Base-by-base conservation (phyloP, 495 filamentous ascomycete species). In the Xylaria castorea region DNA sequence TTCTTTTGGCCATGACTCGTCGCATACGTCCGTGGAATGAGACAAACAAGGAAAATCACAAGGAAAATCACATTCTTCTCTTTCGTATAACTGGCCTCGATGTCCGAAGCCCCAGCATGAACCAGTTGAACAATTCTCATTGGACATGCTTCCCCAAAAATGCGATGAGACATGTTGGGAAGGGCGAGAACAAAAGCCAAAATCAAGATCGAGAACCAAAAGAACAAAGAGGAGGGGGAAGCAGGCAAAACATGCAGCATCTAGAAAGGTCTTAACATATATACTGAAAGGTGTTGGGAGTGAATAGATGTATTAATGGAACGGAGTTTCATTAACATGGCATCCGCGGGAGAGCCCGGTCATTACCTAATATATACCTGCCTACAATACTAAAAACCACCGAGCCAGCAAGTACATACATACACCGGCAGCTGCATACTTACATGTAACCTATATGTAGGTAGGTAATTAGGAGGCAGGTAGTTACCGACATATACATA, bases 11-110 rank as follows among this genome's bases (percentile, higher is more conserved):
- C 25, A 53, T 63, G 58, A 42, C 65, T n/a, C 44, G 32, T 60
- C 50, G 51, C 27, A 46, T 34, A 51, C 20, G 27, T 48, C 30
- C 8, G 30, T 50, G 53, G 58, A 64, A 64, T 64, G 60, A 71
- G 61, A 71, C 69, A 55, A 46, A 34, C 5, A 30, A 69, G 5
- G 38, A 42, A 60, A 48, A n/a, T n/a, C n/a, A n/a, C n/a, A n/a
- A n/a, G n/a, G n/a, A n/a, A 6, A 70, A 46, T 34, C 18, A 36
- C 51, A 61, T 69, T 58, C 12, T 69, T 50, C 46, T 48, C 61
- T 46, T 40, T 22, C 27, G 61, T 46, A 40, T 46, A 34, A 40
- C 38, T 46, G 38, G 44, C 63, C 63, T 66, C 63, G 63, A 66
- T 50, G 63, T n/a, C 27, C 63, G 44, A 12, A 27, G 61, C 27